Conservation (phyloP, 2,329 filamentous ascomycete genomes). For the Aspergillus candidus region DNA sequence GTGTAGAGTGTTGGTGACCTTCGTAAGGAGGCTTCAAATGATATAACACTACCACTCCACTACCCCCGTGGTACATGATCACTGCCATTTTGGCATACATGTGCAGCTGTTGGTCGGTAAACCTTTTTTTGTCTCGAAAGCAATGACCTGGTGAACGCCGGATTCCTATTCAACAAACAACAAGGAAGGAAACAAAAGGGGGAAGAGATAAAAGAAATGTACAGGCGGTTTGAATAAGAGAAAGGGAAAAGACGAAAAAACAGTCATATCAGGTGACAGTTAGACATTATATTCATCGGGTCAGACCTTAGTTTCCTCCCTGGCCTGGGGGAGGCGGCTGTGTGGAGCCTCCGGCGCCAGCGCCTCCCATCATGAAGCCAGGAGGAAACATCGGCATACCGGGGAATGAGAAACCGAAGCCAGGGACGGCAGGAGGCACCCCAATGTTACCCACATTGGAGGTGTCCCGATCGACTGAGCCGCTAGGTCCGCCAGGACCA, state of each 20-base stretch:
- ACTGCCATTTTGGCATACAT: no score
- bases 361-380: slow-evolving; percentile 42
- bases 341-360: slow-evolving; percentile 22
- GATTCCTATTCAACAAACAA: background rate
- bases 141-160: background rate
- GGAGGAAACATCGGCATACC: slow-evolving; percentile 46
- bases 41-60: no score
- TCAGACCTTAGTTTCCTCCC: slow-evolving; percentile 15
- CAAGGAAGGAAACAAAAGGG: slow-evolving; percentile 6
- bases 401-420: slow-evolving; percentile 50
- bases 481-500: slow-evolving; percentile 17
- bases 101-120: no score
- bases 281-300: no score
- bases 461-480: slow-evolving; percentile 32
- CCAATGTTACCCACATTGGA: slow-evolving; percentile 40
- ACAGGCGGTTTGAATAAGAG: background rate
- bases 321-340: slow-evolving; percentile 38
- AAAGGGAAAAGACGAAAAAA: background rate
- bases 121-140: background rate
- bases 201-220: background rate
- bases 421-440: slow-evolving; percentile 49
- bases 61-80: no score
- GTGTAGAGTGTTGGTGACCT: no score
- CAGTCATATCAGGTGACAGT: background rate
- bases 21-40: no score